Base-by-base conservation (phyloP, 2,329 filamentous ascomycete species). In the Colletotrichum siamense region DNA sequence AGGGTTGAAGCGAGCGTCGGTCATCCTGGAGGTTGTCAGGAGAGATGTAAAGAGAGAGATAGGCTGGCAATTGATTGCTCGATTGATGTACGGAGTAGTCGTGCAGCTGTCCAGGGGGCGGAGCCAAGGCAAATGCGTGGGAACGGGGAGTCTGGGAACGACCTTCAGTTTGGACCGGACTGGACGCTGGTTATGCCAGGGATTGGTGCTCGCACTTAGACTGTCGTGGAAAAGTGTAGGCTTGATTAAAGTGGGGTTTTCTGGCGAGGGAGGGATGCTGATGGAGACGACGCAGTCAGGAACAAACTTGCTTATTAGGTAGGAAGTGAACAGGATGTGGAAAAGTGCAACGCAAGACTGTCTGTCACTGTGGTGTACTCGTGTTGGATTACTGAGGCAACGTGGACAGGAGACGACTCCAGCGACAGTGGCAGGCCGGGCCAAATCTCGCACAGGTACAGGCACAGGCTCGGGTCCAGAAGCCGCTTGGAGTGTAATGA, bases 1-100 rank as follows among this genome's bases (percentile, higher is more conserved):
- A 32, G n/a, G 52, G 26, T 68, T 68, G 63, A 68, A 77, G 75
- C 75, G 75, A 77, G 75, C 72, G 75, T 75, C 66, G 65, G 66
- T 66, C 75, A 71, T 71, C 49, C 71, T 75, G 34, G 26, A 63
- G 64, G 59, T 69, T 67, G 28, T 73, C 44, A 69, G 63, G 73
- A 76, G 70, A 69, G 8, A 52, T 26, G 18, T 6, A 34, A 15
- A 52, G 57, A 22, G 52, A 28, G 6, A 39, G 16, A 39, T 8
- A 62, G 57, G 64, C 32, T 44, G 64, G 57, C 30, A 24, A 59
- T 65, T 73, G 69, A 69, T 44, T 73, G 69, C 32, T 69, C 13
- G 69, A 57, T 55, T 59, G 59, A 65, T 75, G 67, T 55, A 65
- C 36, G 44, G 44, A 49, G 44, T 32, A n/a, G 26, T n/a, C 49